phyloP scores from a whole-genome alignment of 2,329 filamentous ascomycete genomes.

The Arthrocladium fulminans region DNA sequence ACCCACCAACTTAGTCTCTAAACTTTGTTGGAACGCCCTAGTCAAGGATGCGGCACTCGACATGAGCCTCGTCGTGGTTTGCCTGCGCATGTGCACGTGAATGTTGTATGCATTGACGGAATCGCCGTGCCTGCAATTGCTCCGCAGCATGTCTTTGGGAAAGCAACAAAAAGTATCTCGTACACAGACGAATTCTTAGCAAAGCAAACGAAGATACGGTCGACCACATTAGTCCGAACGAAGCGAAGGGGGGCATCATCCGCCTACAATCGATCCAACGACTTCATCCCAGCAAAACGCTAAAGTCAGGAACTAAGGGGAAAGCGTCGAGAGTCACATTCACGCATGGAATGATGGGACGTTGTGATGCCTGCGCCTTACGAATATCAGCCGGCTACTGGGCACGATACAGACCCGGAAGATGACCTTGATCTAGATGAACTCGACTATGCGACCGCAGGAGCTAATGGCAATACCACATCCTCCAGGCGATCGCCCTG shows the following conservation, averaged over 20 bases:
- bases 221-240: too few relatives aligned
- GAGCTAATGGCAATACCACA: not conserved
- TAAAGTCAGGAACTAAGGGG: not conserved
- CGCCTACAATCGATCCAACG: too few relatives aligned
- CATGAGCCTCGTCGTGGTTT: not conserved
- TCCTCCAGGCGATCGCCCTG: not conserved
- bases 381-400: conserved; percentile 30
- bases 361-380: conserved; percentile 29
- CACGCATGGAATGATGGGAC: conserved; percentile 9
- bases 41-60: not conserved
- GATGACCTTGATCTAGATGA: conserved; percentile 40
- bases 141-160: too few relatives aligned
- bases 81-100: not conserved
- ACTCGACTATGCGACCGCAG: conserved; percentile 29
- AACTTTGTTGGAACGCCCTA: too few relatives aligned
- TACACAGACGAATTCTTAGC: not conserved
- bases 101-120: not conserved
- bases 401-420: conserved; percentile 31
- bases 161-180: too few relatives aligned
- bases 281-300: too few relatives aligned
- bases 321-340: not conserved
- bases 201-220: not conserved
- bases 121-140: too few relatives aligned
- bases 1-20: too few relatives aligned
- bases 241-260: too few relatives aligned